phyloP scores from a whole-genome alignment of 441 rosid genomes.

The Metrosideros polymorpha region DNA sequence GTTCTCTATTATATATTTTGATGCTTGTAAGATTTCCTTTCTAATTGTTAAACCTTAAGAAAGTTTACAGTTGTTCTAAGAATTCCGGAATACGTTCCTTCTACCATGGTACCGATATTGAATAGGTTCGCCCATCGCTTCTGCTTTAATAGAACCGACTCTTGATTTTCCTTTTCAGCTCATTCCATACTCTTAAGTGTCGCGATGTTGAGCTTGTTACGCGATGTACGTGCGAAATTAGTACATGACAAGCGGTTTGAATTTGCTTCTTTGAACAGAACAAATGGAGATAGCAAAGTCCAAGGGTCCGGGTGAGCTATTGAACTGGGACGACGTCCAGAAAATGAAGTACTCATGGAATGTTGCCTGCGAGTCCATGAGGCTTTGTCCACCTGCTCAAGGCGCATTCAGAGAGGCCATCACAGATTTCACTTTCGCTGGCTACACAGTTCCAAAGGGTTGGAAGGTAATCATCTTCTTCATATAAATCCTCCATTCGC shows the following conservation, averaged over 20 bases:
- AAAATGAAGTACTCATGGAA: not conserved
- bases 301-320: not conserved
- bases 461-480: not conserved
- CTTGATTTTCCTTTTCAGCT: not conserved
- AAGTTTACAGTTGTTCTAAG: not conserved
- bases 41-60: not conserved
- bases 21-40: not conserved
- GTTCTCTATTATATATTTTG: not conserved
- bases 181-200: not conserved
- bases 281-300: not conserved
- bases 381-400: not conserved
- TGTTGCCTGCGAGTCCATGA: not conserved
- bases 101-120: not conserved
- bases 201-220: not conserved
- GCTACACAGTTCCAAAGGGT: not conserved
- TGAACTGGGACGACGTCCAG: not conserved
- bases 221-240: not conserved
- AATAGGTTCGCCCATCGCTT: not conserved
- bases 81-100: not conserved
- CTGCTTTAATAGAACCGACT: not conserved
- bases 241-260: not conserved
- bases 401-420: not conserved
- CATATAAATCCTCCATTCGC: not conserved
- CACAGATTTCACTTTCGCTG: not conserved
- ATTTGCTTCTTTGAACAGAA: not conserved